These are phyloP conservation scores for Pseudohalonectria lignicola DNA, from an alignment of 2,329 filamentous ascomycete species.

Conservation along the genomic window DNA sequence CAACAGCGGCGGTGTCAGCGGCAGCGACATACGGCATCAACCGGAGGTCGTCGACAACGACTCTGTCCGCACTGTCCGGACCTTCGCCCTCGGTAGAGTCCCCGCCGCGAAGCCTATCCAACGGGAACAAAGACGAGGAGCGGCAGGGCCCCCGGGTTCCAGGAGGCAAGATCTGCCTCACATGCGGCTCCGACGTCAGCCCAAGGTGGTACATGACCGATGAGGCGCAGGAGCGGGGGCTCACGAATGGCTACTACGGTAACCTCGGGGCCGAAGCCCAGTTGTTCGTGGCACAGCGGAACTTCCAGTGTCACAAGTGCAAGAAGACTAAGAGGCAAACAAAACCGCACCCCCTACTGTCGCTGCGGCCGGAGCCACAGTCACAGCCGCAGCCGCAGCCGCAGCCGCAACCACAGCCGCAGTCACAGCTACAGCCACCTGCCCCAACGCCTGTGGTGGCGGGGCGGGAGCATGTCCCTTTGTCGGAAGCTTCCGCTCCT, in stretches of 20 bases:
- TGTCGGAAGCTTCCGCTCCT: too few species aligned
- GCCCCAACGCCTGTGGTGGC: too few species aligned
- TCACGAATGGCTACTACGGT: conserved; percentile 39
- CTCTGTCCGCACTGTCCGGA: conserved; percentile 16
- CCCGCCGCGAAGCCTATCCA: conserved; percentile 10
- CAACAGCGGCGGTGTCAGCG: conserved; percentile 25
- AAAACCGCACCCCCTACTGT: conserved; percentile 18
- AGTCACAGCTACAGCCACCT: neutral
- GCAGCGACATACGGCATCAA: conserved; percentile 16
- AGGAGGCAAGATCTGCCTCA: conserved; percentile 47
- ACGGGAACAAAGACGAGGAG: conserved; percentile 16
- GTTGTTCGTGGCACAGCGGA: conserved; percentile 47
- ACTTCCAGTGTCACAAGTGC: conserved; percentile 69
- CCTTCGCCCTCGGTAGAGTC: conserved; percentile 10
- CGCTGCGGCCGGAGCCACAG: neutral
- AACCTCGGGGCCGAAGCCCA: conserved; percentile 42
- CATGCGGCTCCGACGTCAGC: conserved; percentile 58
- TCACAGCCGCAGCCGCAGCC: neutral
- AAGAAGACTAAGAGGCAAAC: conserved; percentile 41
- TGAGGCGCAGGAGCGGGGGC: conserved; percentile 36
- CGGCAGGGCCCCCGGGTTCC: conserved; percentile 19
- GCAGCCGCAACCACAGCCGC: neutral
- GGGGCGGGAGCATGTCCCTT: too few species aligned
- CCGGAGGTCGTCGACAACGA: conserved; percentile 46
- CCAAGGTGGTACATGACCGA: conserved; percentile 62